phyloP scores from a whole-genome alignment of 1,284 basidiomycete species.

The Trichosporon faecale region DNA sequence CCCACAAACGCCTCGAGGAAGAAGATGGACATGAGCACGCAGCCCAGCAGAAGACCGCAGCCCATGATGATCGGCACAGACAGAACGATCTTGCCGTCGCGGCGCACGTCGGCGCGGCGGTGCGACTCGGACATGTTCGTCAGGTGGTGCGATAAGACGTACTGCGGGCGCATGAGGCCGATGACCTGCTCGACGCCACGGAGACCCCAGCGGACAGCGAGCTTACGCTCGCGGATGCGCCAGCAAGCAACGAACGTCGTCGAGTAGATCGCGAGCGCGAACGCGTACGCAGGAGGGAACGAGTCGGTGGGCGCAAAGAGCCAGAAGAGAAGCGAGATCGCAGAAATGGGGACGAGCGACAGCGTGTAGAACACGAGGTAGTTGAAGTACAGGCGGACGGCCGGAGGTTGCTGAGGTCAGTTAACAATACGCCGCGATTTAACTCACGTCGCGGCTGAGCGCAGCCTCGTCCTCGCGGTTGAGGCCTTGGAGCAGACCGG shows the following conservation, averaged over 20 bases:
- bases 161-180: conserved; percentile 69
- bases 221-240: conserved; percentile 73
- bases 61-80: conserved; percentile 74
- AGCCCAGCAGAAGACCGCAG: conserved; percentile 69
- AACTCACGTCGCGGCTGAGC: conserved; percentile 37
- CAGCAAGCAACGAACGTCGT: conserved; percentile 84
- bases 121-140: conserved; percentile 35
- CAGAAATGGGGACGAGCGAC: conserved; percentile 61
- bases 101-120: conserved; percentile 31
- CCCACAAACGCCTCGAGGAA: conserved; percentile 83
- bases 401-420: conserved; percentile 69
- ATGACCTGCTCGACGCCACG: conserved; percentile 65
- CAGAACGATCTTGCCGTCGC: conserved; percentile 68
- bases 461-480: conserved; percentile 56
- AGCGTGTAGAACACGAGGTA: conserved; percentile 81
- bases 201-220: conserved; percentile 76
- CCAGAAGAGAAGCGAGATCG: conserved; percentile 45
- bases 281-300: conserved; percentile 76
- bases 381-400: conserved; percentile 84
- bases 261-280: conserved; percentile 69
- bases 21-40: conserved; percentile 73
- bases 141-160: conserved; percentile 53
- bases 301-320: conserved; percentile 57
- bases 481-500: conserved; percentile 57
- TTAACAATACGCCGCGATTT: conserved; percentile 24